Conservation (phyloP, 2,329 filamentous ascomycete genomes). For the Diplodia corticola region DNA sequence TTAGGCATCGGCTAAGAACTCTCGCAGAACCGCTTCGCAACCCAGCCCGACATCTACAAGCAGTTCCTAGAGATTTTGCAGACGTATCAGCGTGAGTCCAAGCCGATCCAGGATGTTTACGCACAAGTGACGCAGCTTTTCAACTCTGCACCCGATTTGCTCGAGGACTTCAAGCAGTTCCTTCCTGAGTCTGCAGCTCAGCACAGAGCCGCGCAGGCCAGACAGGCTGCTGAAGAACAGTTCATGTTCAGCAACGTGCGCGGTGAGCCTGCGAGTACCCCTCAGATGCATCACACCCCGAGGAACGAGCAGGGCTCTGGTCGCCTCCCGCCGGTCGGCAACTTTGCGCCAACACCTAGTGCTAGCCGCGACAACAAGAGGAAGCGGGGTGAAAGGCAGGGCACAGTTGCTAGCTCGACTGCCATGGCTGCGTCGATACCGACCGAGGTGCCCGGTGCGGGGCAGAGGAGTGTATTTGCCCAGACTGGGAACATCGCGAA, state of each 20-base stretch:
- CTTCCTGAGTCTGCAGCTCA: conserved; percentile 83
- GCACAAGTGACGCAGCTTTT: conserved; percentile 94
- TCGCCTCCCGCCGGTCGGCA: conserved; percentile 84
- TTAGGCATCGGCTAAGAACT: background rate
- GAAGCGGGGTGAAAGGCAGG: conserved; percentile 70
- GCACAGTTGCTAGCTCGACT: conserved; percentile 46
- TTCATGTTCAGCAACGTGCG: conserved; percentile 65
- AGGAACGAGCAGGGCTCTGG: conserved; percentile 39
- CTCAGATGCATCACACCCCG: conserved; percentile 52
- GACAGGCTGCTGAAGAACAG: conserved; percentile 66
- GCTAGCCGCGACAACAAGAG: conserved; percentile 83
- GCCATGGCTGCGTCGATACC: conserved; percentile 36
- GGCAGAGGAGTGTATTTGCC: conserved; percentile 31
- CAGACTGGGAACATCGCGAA: conserved; percentile 35
- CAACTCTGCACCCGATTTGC: conserved; percentile 85
- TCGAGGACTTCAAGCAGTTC: conserved; percentile 99
- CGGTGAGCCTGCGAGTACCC: conserved; percentile 50
- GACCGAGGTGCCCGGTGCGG: conserved; percentile 33
- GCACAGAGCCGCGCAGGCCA: conserved; percentile 50
- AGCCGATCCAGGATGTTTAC: conserved; percentile 98
- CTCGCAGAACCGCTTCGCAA: conserved; percentile 85
- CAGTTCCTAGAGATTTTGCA: conserved; percentile 98
- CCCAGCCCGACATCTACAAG: conserved; percentile 98
- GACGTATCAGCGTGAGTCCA: conserved; percentile 96
- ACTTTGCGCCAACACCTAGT: conserved; percentile 83